Evolutionary conservation across 1,284 basidiomycete genomes (phyloP), one percentile per base, ranked within the genome.

Genomic region (Cystobasidiaceae sp.): DNA sequence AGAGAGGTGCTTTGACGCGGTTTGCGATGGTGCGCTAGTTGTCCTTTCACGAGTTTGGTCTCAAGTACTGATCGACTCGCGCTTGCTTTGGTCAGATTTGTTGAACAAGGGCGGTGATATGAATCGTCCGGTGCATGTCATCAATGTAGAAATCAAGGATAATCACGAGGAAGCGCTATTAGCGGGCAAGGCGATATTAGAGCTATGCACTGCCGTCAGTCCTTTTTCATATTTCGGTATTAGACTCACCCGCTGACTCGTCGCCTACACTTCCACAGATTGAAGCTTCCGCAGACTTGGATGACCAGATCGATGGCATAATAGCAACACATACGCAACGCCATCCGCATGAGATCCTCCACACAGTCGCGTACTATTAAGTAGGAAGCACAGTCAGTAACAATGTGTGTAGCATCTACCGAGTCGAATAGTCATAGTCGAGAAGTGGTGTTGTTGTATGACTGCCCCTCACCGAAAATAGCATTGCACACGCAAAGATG

Each of bases 111-210:
- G 92, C 27, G 90, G 93, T 1, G 94, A 98, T 68, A 86, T 87
- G 74, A 97, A 93, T 79, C 86, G 88, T 61, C 86, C 92, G 0
- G 93, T 98, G 23, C 96, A 99, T 77, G 79, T 99, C 60, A 92
- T 99, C 77, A 99, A 99, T 77, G 84, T 98, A 67, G 96, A 99
- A 76, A 98, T 98, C 79, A 97, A 90, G 80, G 96, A 99, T 78
- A 98, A 97, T 74, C 94, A 97, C 73, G 96, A 98, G 80, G 96
- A 98, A 77, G 96, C 96, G 0, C 81, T 89, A 32, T 90, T 96
- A 66, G 96, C 96, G 15, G 94, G 94, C 13, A 90, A 88, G 76
- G 93, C 94, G 1, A 94, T 98, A 72, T 80, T 98, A 33, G 94
- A 94, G 73, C 81, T 99, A n/a, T 91, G 90, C 11, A 81, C 85